phyloP scores from a whole-genome alignment of 805 yeast species.

The Saccharomycopsis sp. region DNA sequence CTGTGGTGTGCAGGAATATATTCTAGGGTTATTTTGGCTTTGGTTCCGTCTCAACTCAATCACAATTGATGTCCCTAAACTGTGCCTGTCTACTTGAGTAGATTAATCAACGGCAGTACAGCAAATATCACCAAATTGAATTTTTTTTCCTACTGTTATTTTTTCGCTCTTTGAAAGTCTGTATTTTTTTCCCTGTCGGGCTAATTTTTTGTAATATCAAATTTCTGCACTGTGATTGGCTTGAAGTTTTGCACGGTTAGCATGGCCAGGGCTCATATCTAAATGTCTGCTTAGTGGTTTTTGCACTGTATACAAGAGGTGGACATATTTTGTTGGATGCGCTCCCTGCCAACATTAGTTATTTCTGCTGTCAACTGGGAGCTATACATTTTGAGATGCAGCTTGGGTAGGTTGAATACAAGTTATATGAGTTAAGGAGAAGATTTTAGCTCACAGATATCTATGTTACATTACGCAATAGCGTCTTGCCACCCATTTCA shows the following conservation, averaged over 20 bases:
- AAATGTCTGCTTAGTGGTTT: too few species aligned
- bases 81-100: neutral
- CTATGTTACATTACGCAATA: too few species aligned
- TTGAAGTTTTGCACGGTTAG: neutral
- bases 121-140: slow-evolving; percentile 2
- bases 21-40: neutral
- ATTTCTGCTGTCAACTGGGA: too few species aligned
- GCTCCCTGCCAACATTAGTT: too few species aligned
- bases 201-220: neutral
- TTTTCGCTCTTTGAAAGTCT: neutral
- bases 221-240: neutral
- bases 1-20: neutral
- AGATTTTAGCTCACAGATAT: too few species aligned
- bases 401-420: too few species aligned
- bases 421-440: too few species aligned
- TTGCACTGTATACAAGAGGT: too few species aligned
- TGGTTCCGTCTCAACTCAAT: neutral
- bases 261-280: neutral
- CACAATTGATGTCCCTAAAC: neutral
- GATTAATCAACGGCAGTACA: neutral
- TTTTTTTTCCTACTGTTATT: neutral
- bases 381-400: too few species aligned
- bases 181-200: neutral
- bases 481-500: too few species aligned
- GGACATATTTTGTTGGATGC: too few species aligned